These are phyloP conservation scores for Somion occarium DNA, from an alignment of 1,284 basidiomycete species.

Conservation along the genomic window DNA sequence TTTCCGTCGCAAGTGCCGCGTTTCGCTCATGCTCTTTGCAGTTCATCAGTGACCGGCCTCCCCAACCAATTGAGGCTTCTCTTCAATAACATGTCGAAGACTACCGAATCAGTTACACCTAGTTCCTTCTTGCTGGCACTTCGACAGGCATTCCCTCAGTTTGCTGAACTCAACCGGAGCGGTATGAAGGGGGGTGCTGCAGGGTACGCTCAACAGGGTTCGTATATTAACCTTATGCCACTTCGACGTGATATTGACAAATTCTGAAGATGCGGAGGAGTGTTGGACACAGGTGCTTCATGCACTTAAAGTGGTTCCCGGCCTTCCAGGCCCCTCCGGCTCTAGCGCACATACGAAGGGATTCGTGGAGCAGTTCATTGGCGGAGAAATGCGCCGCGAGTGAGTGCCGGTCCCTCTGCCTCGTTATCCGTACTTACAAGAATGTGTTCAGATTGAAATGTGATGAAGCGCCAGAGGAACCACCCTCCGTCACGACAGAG, in stretches of 20 bases:
- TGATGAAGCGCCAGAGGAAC: conserved; percentile 80
- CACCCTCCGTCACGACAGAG: conserved; percentile 61
- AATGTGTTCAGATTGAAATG: conserved; percentile 55
- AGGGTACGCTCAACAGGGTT: conserved; percentile 85
- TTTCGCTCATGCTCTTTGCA: not conserved
- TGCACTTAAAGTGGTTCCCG: conserved; percentile 64
- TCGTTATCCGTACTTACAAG: not conserved
- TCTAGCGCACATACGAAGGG: conserved; percentile 32
- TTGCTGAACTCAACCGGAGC: conserved; percentile 63
- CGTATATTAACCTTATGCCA: conserved; percentile 1
- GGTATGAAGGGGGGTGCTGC: conserved; percentile 34
- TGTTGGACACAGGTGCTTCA: conserved; percentile 88
- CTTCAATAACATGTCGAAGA: conserved; percentile 69
- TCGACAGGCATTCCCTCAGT: conserved; percentile 85
- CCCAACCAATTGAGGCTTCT: conserved; percentile 67
- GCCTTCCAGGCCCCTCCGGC: conserved; percentile 32
- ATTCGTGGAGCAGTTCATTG: conserved; percentile 86
- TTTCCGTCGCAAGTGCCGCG: not conserved
- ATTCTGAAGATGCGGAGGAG: conserved; percentile 83
- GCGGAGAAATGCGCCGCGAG: conserved; percentile 79
- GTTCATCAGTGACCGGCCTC: conserved; percentile 28
- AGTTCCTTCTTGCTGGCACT: conserved; percentile 67
- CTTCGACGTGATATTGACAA: not conserved
- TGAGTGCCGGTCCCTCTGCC: conserved; percentile 40
- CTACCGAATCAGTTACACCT: conserved; percentile 79